A percentile compares a stretch with the other conserved stretches of the same genome.
These are phyloP conservation scores for Claviceps sp. DNA, from an alignment of 2,329 filamentous ascomycete genomes.

Conservation along the genomic window DNA sequence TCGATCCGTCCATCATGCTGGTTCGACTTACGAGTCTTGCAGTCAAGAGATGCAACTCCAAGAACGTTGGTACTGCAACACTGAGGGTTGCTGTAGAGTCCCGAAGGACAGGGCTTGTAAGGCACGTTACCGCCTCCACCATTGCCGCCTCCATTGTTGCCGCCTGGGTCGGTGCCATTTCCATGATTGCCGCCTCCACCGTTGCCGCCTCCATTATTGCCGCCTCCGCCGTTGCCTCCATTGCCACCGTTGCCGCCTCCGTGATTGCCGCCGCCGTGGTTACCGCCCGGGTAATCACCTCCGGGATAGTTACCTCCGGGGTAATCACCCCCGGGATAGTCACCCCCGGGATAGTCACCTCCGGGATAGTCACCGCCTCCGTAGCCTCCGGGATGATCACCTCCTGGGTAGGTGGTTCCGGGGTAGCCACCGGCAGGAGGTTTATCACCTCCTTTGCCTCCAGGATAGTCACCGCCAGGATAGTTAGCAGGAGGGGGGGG, in stretches of 20 bases:
- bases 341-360: background rate
- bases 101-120: conserved; percentile 2
- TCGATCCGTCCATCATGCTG: background rate
- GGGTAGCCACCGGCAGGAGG: background rate
- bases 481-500: background rate
- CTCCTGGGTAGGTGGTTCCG: background rate
- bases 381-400: background rate
- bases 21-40: conserved; percentile 5
- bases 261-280: background rate
- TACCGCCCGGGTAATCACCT: background rate
- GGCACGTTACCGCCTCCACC: background rate
- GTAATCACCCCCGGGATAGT: background rate
- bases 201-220: too few species aligned
- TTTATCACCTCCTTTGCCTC: background rate
- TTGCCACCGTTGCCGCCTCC: background rate
- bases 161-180: background rate
- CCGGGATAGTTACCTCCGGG: background rate
- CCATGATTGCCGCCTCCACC: background rate
- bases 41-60: conserved; percentile 6
- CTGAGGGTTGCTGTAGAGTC: conserved; percentile 6
- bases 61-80: conserved; percentile 8
- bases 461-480: background rate
- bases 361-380: background rate
- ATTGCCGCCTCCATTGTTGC: background rate
- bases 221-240: background rate